A percentile compares a stretch with the other conserved stretches of the same genome.
These are phyloP conservation scores for Suillus sp. DNA, from an alignment of 768 basidiomycete genomes.

Conservation along the genomic window DNA sequence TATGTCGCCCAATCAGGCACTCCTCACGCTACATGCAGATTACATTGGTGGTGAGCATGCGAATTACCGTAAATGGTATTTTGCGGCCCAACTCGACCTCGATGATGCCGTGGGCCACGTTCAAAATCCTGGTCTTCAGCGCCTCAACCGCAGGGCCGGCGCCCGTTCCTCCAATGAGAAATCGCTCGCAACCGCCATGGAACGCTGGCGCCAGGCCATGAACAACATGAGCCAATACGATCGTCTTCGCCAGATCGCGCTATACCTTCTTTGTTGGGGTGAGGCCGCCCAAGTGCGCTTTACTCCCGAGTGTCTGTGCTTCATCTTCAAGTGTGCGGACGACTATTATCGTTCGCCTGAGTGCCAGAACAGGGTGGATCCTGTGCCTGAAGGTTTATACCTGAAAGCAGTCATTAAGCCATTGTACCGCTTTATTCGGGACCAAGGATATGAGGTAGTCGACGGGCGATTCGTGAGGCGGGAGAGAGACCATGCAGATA, in stretches of 20 bases:
- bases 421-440: slow-evolving; percentile 93
- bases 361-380: slow-evolving; percentile 89
- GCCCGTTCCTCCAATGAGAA: slow-evolving; percentile 61
- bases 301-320: slow-evolving; percentile 94
- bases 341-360: slow-evolving; percentile 99
- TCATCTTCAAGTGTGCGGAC: slow-evolving; percentile 99
- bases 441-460: slow-evolving; percentile 95
- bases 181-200: slow-evolving; percentile 79
- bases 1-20: slow-evolving; percentile 95
- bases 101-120: slow-evolving; percentile 94
- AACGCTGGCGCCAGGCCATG: slow-evolving; percentile 97
- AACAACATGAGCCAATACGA: slow-evolving; percentile 99
- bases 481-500: slow-evolving; percentile 90
- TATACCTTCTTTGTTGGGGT: slow-evolving; percentile 96
- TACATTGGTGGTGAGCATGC: slow-evolving; percentile 99
- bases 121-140: slow-evolving; percentile 88
- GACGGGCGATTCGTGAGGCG: slow-evolving; percentile 94
- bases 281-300: slow-evolving; percentile 98
- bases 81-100: slow-evolving; percentile 96
- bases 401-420: slow-evolving; percentile 89
- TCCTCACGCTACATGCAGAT: slow-evolving; percentile 95
- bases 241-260: slow-evolving; percentile 91
- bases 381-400: slow-evolving; percentile 95
- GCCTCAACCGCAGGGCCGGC: slow-evolving; percentile 64
- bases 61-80: slow-evolving; percentile 99